Base-by-base conservation (phyloP, 2,329 filamentous ascomycete genomes). In the Colletotrichum tamarilloi region DNA sequence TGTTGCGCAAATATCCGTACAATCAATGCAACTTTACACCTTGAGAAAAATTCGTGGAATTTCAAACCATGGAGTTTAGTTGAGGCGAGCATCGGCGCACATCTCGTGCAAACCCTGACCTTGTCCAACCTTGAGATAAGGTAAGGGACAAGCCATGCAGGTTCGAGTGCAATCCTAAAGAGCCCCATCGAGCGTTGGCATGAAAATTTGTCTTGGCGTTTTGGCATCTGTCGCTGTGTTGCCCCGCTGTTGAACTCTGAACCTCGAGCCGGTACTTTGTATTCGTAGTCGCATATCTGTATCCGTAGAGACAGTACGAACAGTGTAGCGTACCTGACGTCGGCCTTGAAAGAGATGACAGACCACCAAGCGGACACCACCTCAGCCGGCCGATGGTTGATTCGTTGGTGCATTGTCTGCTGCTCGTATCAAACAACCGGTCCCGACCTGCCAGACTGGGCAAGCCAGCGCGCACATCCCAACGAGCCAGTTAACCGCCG, bases 141-240 rank as follows among this genome's bases (percentile, higher is more conserved):
- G 59, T 49, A 55, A 64, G 11, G 42, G 67, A 38, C 67, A 22
- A 56, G 62, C 22, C 62, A 71, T 71, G 62, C 60, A 62, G 55
- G 67, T n/a, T 46, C 67, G 14, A 73, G 62, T 38, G 67, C 59
- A 70, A 70, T 70, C 60, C 67, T 38, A 52, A 49, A 65, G 49
- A 60, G 67, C 67, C 67, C 60, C 71, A 65, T 66, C 49, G 66
- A 56, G 30, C 35, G 55, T 62, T 73, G 55, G 66, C 70, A 69
- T 62, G 67, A 70, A 70, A 46, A 62, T 62, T 49, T 62, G 46
- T 62, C 71, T 73, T 73, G 71, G 67, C 71, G 53, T 62, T 71
- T n/a, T 73, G 60, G 67, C 53, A 73, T 73, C 60, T 70, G 60
- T 57, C 52, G 55, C 55, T 42, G 12, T n/a, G 28, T 57, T 62